Percentiles rank a stretch among this genome's conserved stretches.
These are phyloP conservation scores for Tremella mesenterica DNA, from an alignment of 768 basidiomycete species.

Conservation along the genomic window DNA sequence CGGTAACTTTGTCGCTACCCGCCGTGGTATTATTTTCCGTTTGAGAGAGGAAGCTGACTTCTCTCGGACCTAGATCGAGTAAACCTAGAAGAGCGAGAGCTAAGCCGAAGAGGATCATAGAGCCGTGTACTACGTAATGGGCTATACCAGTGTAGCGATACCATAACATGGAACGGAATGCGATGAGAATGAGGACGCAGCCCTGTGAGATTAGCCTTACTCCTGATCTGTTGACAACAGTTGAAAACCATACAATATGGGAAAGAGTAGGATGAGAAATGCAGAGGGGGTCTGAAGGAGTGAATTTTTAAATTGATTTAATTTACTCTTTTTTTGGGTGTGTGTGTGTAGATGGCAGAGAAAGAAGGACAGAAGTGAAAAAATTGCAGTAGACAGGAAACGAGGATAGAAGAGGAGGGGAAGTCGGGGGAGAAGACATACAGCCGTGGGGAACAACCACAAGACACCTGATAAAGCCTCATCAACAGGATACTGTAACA, in stretches of 20 bases:
- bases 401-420: neutral
- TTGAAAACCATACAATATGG: too few relatives aligned
- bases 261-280: too few relatives aligned
- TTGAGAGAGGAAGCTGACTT: conserved; percentile 7
- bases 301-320: too few relatives aligned
- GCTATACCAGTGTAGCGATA: conserved; percentile 7
- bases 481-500: conserved; percentile 19
- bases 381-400: neutral
- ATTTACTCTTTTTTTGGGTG: too few relatives aligned
- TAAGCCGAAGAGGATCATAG: conserved; percentile 13
- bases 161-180: conserved; percentile 25
- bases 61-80: conserved; percentile 25
- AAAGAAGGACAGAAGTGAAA: neutral
- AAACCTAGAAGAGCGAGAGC: conserved; percentile 17
- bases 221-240: too few relatives aligned
- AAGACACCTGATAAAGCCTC: conserved; percentile 20
- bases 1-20: neutral
- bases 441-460: conserved; percentile 35
- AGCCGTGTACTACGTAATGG: conserved; percentile 15
- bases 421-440: neutral
- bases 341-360: neutral
- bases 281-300: too few relatives aligned
- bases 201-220: too few relatives aligned
- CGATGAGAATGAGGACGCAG: conserved; percentile 9
- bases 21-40: neutral